Evolutionary conservation across 257 asterid species (phyloP).

Genomic region (Scutellaria minor): DNA sequence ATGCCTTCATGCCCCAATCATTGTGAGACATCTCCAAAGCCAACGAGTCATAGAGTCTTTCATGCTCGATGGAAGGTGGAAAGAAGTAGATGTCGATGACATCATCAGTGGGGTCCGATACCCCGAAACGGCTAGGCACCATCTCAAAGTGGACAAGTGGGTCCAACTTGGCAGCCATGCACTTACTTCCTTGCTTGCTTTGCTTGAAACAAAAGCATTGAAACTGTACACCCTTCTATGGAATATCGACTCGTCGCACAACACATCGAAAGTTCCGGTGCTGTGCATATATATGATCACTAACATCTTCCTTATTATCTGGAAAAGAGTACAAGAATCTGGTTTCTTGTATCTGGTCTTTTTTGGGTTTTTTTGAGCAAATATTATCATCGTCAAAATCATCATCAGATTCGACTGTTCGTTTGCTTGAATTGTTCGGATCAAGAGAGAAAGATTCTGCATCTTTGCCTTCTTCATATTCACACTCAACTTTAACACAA

Average conservation of each 20-base stretch:
- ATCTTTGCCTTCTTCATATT: no score
- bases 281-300: background rate
- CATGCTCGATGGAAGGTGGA: conserved; percentile 23
- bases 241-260: background rate
- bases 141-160: conserved; percentile 7
- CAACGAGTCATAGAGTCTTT: conserved; percentile 28
- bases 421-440: no score
- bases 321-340: no score
- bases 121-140: conserved; percentile 28
- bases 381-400: no score
- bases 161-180: background rate
- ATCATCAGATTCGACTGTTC: no score
- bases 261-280: conserved; percentile 31
- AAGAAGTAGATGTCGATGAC: conserved; percentile 37
- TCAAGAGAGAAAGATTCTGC: no score
- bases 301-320: no score
- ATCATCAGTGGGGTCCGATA: conserved; percentile 33
- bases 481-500: no score
- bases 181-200: conserved; percentile 26
- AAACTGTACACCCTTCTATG: background rate
- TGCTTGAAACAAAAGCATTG: conserved; percentile 38
- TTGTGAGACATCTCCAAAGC: conserved; percentile 38
- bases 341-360: no score
- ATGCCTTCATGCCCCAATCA: conserved; percentile 37
- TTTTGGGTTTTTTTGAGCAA: no score